Base-by-base conservation (phyloP, 106 monocot species). In the Iris macrosiphon region DNA sequence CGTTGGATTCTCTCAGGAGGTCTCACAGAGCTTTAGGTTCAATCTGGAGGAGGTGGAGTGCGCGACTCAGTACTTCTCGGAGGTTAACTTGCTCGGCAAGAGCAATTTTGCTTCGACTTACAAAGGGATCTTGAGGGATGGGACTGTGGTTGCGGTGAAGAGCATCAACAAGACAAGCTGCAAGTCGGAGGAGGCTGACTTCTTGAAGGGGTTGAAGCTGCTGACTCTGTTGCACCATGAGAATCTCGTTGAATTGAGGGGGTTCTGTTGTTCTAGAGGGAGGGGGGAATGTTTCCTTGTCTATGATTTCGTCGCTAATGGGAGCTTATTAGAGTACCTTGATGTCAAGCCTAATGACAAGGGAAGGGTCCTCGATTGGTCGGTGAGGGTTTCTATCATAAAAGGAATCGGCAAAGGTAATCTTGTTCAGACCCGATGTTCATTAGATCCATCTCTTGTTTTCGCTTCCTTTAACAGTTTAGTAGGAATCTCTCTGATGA, bases 281-380 rank as follows among this genome's bases (percentile, higher is more conserved):
- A 69, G 93, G 40, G 93, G 93, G 6, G 93, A 93, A 65, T 94
- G 94, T 29, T 89, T 81, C 55, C 84, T 94, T 53, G 76, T 94
- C 27, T 89, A 89, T 55, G 94, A 94, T 70, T 94, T 73, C 57
- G 70, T 89, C 45, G 49, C 63, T 6, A 84, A 88, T 46, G 88
- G 93, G 44, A 73, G 61, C 70, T 63, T 94, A 31, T 75, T 64
- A 0, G 63, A 68, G 31, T 88, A 84, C 61, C 59, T 94, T 6
- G 84, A 84, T 65, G 57, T 68, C 31, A 66, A 80, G 69, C 35
- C 40, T 17, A 14, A 59, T 22, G 53, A 62, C 7, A 65, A 30
- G 20, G 52, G 48, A n/a, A 54, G 35, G 35, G 42, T 72, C 56
- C 78, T 94, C 2, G 93, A 85, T 24, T 94, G 93, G 93, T 47